Conservation (phyloP, 495 filamentous ascomycete species). For the Penicillium steckii region DNA sequence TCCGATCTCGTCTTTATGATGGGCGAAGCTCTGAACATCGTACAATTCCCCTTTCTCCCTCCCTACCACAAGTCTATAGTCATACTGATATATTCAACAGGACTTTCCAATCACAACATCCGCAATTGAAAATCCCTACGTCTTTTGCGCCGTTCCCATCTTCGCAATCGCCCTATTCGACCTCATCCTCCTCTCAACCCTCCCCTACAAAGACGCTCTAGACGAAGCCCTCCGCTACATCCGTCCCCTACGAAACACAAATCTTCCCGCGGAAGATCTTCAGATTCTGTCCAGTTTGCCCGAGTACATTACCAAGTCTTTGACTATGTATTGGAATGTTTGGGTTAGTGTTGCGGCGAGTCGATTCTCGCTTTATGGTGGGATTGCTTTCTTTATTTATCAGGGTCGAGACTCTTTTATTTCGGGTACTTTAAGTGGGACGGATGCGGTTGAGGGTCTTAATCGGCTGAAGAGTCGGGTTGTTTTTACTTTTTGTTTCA, state of each 20-base stretch:
- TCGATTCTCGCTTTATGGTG: constrained; percentile 64
- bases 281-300: constrained; percentile 39
- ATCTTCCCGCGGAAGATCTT: constrained; percentile 29
- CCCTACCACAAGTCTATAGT: constrained; percentile 13
- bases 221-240: constrained; percentile 32
- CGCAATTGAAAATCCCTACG: constrained; percentile 60
- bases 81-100: constrained; percentile 33
- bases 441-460: constrained; percentile 26
- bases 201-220: constrained; percentile 43
- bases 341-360: constrained; percentile 72
- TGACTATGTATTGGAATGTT: constrained; percentile 62
- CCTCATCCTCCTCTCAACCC: constrained; percentile 63
- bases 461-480: constrained; percentile 74
- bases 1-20: constrained; percentile 80
- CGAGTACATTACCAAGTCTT: constrained; percentile 27
- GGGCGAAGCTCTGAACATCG: constrained; percentile 78
- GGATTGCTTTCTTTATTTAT: constrained; percentile 68
- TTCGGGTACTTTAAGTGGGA: constrained; percentile 29
- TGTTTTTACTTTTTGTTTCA: constrained; percentile 78
- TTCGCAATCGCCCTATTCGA: constrained; percentile 67
- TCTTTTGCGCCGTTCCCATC: constrained; percentile 70
- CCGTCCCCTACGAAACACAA: constrained; percentile 25
- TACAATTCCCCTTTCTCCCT: constrained; percentile 26
- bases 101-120: constrained; percentile 56
- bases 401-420: constrained; percentile 46